A percentile compares a stretch with the other conserved stretches of the same genome.
Evolutionary conservation across 139 green algal species (phyloP).

Genomic region (Trebouxia sp.): DNA sequence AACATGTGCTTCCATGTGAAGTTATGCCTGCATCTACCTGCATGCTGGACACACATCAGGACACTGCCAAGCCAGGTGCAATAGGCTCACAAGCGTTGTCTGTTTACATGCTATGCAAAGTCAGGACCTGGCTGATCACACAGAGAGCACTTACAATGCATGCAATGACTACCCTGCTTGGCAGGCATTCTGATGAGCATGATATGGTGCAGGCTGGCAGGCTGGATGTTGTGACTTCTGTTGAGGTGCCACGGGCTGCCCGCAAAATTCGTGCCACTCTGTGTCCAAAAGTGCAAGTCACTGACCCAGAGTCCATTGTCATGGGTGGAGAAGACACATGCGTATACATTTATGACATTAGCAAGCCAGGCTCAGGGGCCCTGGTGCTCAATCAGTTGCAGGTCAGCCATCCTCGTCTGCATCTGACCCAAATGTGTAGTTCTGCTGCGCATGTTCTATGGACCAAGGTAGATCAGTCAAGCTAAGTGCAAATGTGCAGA

Average conservation of each 20-base stretch:
- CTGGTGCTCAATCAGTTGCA: constrained; percentile 34
- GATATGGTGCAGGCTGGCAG: constrained; percentile 20
- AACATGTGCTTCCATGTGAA: too few species aligned
- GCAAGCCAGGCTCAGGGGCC: not conserved
- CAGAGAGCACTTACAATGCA: not conserved
- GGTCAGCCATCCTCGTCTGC: not conserved
- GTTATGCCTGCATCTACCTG: too few species aligned
- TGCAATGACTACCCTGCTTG: not conserved
- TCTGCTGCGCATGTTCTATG: not conserved
- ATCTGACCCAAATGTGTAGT: not conserved
- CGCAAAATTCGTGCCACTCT: constrained; percentile 39
- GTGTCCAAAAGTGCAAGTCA: constrained; percentile 31
- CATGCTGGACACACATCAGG: too few species aligned
- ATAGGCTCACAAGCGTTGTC: too few species aligned
- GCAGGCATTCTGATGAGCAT: too few species aligned
- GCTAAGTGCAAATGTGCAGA: too few species aligned
- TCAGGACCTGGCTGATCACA: not conserved
- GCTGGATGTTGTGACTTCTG: constrained; percentile 32
- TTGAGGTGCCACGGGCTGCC: constrained; percentile 30
- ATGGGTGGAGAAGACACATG: constrained; percentile 41
- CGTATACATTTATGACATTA: constrained; percentile 48
- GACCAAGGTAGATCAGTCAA: not conserved
- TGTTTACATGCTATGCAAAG: too few species aligned
- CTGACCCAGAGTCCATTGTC: constrained; percentile 41
- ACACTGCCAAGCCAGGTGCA: too few species aligned